phyloP scores from a whole-genome alignment of 2,329 filamentous ascomycete species.

The Eurotiales sp. region DNA sequence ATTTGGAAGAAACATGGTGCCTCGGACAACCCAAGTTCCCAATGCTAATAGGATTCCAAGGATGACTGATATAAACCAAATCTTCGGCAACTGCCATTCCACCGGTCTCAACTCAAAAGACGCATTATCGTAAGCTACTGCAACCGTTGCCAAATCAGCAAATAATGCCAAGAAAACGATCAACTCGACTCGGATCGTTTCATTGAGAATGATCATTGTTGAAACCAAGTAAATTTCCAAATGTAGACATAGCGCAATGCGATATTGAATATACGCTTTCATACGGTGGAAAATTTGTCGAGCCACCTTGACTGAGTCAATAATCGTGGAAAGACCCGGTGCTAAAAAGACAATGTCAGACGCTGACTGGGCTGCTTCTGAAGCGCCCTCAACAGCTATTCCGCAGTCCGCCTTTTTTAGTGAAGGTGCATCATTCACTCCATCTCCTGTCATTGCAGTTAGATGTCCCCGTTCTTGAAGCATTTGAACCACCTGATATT shows the following conservation, averaged over 20 bases:
- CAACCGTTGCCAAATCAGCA: conserved; percentile 75
- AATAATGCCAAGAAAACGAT: conserved; percentile 78
- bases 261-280: conserved; percentile 75
- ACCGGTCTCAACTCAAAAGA: conserved; percentile 72
- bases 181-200: conserved; percentile 68
- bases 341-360: conserved; percentile 73
- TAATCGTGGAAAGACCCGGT: conserved; percentile 67
- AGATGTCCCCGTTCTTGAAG: conserved; percentile 68
- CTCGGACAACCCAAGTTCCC: conserved; percentile 71
- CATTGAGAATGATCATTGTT: conserved; percentile 76
- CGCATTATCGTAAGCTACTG: conserved; percentile 80
- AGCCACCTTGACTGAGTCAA: conserved; percentile 69
- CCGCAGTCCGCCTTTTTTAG: conserved; percentile 72
- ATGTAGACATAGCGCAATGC: conserved; percentile 70
- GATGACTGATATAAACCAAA: conserved; percentile 63
- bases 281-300: conserved; percentile 74
- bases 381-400: conserved; percentile 69
- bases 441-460: conserved; percentile 72
- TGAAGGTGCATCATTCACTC: conserved; percentile 70
- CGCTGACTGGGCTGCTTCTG: conserved; percentile 68
- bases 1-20: conserved; percentile 63
- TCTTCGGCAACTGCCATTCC: conserved; percentile 79
- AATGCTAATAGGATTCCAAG: conserved; percentile 66
- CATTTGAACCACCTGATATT: conserved; percentile 73
- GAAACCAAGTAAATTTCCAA: conserved; percentile 73